Evolutionary conservation across 1,139 yeast species (phyloP).

Genomic region (Arxiozyma slooffiae): DNA sequence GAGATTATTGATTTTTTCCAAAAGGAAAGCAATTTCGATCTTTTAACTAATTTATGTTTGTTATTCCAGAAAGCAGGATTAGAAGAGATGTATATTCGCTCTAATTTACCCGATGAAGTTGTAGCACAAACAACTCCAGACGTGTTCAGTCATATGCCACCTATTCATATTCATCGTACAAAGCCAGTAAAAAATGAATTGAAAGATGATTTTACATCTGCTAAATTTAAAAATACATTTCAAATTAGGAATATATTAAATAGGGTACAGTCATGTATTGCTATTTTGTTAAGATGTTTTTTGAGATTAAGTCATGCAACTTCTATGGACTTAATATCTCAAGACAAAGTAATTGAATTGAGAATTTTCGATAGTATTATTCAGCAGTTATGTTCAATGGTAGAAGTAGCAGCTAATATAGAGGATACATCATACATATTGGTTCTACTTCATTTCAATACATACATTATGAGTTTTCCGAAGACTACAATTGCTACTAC

Average conservation of each 20-base stretch:
- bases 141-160: constrained; percentile 29
- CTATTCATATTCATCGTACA: constrained; percentile 28
- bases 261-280: constrained; percentile 42
- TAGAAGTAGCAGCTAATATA: constrained; percentile 14
- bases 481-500: constrained; percentile 23
- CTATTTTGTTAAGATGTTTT: constrained; percentile 29
- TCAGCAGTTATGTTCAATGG: constrained; percentile 18
- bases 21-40: constrained; percentile 29
- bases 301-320: constrained; percentile 24
- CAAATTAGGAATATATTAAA: constrained; percentile 45
- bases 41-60: constrained; percentile 35
- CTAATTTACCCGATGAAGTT: constrained; percentile 39
- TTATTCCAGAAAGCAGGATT: constrained; percentile 42
- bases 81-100: constrained; percentile 49
- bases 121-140: constrained; percentile 39
- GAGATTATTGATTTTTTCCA: constrained; percentile 41
- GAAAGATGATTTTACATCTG: constrained; percentile 37
- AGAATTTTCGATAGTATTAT: constrained; percentile 24
- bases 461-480: constrained; percentile 27
- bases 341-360: constrained; percentile 21
- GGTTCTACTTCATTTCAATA: constrained; percentile 21
- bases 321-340: constrained; percentile 15
- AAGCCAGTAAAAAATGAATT: constrained; percentile 28
- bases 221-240: constrained; percentile 51
- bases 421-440: constrained; percentile 27